Evolutionary conservation across 331 rosid species (phyloP), one percentile per base, ranked within the genome.

Genomic region (Rosa hybrid): DNA sequence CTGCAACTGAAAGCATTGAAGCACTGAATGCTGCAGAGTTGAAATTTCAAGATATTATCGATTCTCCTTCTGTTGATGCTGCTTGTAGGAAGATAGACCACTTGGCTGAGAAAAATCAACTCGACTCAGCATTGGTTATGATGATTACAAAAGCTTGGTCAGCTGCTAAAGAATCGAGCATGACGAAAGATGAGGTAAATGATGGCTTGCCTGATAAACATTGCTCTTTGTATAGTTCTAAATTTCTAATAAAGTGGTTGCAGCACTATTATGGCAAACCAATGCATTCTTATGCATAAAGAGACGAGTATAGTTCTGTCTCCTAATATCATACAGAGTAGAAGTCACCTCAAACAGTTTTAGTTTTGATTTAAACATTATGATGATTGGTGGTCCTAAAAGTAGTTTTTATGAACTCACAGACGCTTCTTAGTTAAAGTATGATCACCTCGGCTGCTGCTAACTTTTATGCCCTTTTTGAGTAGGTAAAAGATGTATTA

Each of bases 141-240:
- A 96, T 93, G 99, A 92, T 96, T 83, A 86, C 97, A 77, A 96
- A 96, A 88, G 98, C 99, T 78, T 96, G 97, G 97, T 92, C 98
- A 41, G 97, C 93, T 57, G 94, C 99, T 34, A 96, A 96, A 84
- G 98, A 96, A 83, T 80, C 97, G 6, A 89, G 84, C 87, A 90
- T 96, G 98, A 77, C 84, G 53, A 89, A 93, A 84, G 94, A 90
- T 53, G 98, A 96, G 98, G 99, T 93, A 85, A 56, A 74, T 27
- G 54, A 74, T 21, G 72, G 77, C 64, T 53, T 82, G 77, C 21
- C 59, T 41, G 12, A 25, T n/a, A 44, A 62, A 25, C 63, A 59
- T 10, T 67, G 8, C 20, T 44, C 70, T 45, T 21, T 59, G 9
- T 59, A n/a, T 59, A 9, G 8, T 1, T n/a, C 42, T 8, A 18